phyloP scores from a whole-genome alignment of 2,329 filamentous ascomycete species.

The Annulohypoxylon truncatum region DNA sequence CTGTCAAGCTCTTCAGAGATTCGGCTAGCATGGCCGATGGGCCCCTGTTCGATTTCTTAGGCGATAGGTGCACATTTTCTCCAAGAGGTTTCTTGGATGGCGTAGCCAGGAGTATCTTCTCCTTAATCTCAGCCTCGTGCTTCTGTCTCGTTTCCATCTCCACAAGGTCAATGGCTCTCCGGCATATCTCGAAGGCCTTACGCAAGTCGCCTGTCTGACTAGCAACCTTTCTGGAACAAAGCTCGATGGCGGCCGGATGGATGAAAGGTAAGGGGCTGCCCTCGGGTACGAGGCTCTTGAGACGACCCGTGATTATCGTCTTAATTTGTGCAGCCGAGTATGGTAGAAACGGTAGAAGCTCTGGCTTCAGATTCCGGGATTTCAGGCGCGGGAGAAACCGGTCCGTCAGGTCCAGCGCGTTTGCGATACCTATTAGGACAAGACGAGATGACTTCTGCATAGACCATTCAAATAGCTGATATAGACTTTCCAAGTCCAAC shows the following conservation, averaged over 20 bases:
- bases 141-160: conserved; percentile 85
- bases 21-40: conserved; percentile 61
- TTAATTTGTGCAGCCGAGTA: conserved; percentile 91
- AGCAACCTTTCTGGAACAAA: conserved; percentile 94
- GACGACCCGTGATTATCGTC: conserved; percentile 83
- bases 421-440: conserved; percentile 91
- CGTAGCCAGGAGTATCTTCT: conserved; percentile 68
- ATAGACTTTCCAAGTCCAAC: conserved; percentile 87
- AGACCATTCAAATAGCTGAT: conserved; percentile 97
- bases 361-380: conserved; percentile 89
- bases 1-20: conserved; percentile 72
- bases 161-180: conserved; percentile 87
- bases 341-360: conserved; percentile 89
- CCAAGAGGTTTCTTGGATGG: conserved; percentile 81
- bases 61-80: conserved; percentile 81
- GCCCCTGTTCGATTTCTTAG: conserved; percentile 55
- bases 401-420: conserved; percentile 94
- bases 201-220: conserved; percentile 94
- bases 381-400: conserved; percentile 94
- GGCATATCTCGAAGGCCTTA: conserved; percentile 94
- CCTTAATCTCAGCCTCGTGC: conserved; percentile 71
- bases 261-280: conserved; percentile 80
- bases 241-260: conserved; percentile 91
- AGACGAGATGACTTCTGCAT: conserved; percentile 83
- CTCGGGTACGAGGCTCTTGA: conserved; percentile 76